phyloP scores from a whole-genome alignment of 23 red algal genomes.

The Gracilaria gracilis region DNA sequence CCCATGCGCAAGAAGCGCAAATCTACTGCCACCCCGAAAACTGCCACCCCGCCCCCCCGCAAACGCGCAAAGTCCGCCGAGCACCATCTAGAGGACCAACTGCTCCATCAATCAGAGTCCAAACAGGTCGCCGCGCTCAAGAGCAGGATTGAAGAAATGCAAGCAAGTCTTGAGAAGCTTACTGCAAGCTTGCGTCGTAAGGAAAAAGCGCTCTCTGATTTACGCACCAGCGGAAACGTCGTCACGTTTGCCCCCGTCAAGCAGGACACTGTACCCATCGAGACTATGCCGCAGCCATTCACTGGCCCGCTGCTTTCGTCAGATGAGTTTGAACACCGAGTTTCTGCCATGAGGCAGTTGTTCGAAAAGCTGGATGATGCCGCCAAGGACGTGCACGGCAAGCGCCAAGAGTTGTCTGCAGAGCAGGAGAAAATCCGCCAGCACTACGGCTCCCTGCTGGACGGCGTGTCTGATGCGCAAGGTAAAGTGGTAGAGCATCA shows the following conservation, averaged over 20 bases:
- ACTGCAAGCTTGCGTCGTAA: slow-evolving; percentile 22
- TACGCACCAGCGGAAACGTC: neutral
- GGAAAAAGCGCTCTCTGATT: neutral
- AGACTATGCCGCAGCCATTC: neutral
- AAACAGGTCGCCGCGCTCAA: slow-evolving; percentile 12
- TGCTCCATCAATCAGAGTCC: slow-evolving; percentile 17
- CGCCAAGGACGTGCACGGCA: slow-evolving; percentile 8
- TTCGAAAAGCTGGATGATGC: slow-evolving; percentile 39
- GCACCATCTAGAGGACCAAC: neutral
- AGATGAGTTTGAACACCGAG: slow-evolving; percentile 19
- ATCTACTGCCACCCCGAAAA: neutral
- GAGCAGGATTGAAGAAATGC: neutral
- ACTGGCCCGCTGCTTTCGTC: neutral
- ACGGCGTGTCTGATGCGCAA: slow-evolving; percentile 22
- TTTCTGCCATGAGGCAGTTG: slow-evolving; percentile 6
- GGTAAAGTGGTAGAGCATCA: slow-evolving; percentile 19
- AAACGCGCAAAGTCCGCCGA: slow-evolving; percentile 23
- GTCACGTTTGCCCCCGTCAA: slow-evolving; percentile 21
- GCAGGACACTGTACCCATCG: neutral
- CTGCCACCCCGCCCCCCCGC: neutral
- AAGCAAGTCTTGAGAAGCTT: slow-evolving; percentile 28
- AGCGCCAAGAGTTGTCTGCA: slow-evolving; percentile 1
- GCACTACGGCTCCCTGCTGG: neutral
- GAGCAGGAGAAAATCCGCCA: slow-evolving; percentile 42
- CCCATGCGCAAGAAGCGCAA: slow-evolving; percentile 15